Percentiles rank a stretch among this genome's conserved stretches.
Conservation (phyloP, 2,329 filamentous ascomycete species). For the Apiospora aurea region DNA sequence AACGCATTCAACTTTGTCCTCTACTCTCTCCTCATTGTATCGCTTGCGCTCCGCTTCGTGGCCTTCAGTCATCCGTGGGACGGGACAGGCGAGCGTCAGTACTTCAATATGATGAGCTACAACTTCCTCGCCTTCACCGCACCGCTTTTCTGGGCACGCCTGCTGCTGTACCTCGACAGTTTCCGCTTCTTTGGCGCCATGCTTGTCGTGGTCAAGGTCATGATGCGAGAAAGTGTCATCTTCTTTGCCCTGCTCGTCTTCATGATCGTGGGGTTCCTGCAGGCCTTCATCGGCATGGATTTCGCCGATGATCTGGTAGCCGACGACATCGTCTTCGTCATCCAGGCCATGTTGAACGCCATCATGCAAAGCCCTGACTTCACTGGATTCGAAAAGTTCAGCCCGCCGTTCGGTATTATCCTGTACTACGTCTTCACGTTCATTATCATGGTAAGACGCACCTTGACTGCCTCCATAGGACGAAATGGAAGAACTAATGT, state of each 20-base stretch:
- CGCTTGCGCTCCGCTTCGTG: constrained; percentile 79
- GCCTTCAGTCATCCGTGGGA: constrained; percentile 69
- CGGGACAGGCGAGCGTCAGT: constrained; percentile 58
- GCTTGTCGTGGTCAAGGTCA: constrained; percentile 94
- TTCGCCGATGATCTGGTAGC: constrained; percentile 75
- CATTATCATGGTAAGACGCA: constrained; percentile 79
- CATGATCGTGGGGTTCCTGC: constrained; percentile 85
- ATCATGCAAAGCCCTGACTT: constrained; percentile 95
- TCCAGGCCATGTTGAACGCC: constrained; percentile 85
- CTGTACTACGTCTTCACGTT: constrained; percentile 99
- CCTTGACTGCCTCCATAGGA: background rate
- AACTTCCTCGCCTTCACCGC: constrained; percentile 93
- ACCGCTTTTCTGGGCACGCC: constrained; percentile 95
- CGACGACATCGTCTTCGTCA: constrained; percentile 75
- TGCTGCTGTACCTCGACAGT: constrained; percentile 91
- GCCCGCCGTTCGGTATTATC: constrained; percentile 89
- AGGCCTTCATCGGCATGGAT: constrained; percentile 93
- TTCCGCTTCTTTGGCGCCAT: constrained; percentile 97
- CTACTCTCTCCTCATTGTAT: constrained; percentile 80
- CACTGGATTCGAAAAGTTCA: constrained; percentile 85
- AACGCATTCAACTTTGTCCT: constrained; percentile 90
- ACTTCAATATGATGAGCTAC: constrained; percentile 85
- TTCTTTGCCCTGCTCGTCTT: constrained; percentile 92
- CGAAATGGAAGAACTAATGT: background rate
- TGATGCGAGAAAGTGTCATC: constrained; percentile 93